Conservation (phyloP, 805 yeast species). For the Blastobotrys robertii region DNA sequence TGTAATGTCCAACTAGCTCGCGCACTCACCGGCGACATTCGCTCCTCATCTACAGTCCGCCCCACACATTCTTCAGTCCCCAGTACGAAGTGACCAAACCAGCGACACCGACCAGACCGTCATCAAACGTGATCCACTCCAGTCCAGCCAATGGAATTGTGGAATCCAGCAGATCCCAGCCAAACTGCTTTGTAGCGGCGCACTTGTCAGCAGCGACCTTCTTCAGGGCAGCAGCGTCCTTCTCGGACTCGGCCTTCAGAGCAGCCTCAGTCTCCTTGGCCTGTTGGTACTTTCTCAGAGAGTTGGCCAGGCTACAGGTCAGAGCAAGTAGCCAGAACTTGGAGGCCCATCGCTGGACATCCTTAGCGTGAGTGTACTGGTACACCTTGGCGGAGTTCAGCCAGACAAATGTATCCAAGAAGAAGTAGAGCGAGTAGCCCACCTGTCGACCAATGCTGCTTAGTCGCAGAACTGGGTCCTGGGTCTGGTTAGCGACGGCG, state of each 20-base stretch:
- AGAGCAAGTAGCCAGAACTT: constrained; percentile 74
- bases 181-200: constrained; percentile 48
- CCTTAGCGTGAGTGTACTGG: constrained; percentile 26
- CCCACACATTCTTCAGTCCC: constrained; percentile 70
- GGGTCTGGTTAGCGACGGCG: constrained; percentile 59
- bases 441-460: constrained; percentile 29
- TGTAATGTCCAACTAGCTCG: not conserved
- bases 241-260: constrained; percentile 31
- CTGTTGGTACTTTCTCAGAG: constrained; percentile 44
- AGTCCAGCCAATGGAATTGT: constrained; percentile 67
- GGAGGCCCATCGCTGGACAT: constrained; percentile 42
- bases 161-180: constrained; percentile 70
- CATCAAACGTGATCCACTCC: constrained; percentile 50
- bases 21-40: no score
- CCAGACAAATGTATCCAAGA: constrained; percentile 28
- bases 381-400: constrained; percentile 20
- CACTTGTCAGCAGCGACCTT: constrained; percentile 36
- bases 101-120: constrained; percentile 73
- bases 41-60: no score
- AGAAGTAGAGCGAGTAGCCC: constrained; percentile 27
- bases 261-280: constrained; percentile 31
- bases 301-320: constrained; percentile 49
- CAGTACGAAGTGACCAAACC: constrained; percentile 74
- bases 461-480: constrained; percentile 46
- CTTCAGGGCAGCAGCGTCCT: constrained; percentile 29